phyloP scores from a whole-genome alignment of 2,329 filamentous ascomycete species.

The Emericellopsis atlantica region DNA sequence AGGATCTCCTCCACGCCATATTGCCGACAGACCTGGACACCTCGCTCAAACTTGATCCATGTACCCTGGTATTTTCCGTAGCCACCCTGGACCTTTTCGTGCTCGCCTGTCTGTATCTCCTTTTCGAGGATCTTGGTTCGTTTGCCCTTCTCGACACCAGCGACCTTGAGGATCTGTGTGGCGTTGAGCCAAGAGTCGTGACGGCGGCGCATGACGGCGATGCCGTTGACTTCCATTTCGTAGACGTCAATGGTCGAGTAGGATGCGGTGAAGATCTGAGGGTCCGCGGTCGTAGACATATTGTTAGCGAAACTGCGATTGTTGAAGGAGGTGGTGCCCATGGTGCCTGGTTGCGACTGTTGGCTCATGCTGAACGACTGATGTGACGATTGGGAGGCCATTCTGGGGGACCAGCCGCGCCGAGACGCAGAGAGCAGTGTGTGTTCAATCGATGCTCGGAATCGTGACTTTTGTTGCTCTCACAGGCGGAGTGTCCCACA shows the following conservation, averaged over 20 bases:
- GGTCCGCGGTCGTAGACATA: slow-evolving; percentile 23
- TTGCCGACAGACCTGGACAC: slow-evolving; percentile 78
- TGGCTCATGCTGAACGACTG: slow-evolving; percentile 46
- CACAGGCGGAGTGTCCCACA: too few species aligned
- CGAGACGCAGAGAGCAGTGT: too few species aligned
- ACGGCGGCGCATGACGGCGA: slow-evolving; percentile 92
- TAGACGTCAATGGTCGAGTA: slow-evolving; percentile 96
- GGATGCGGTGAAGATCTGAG: slow-evolving; percentile 59
- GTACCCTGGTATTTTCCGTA: slow-evolving; percentile 99
- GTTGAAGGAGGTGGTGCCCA: slow-evolving; percentile 18
- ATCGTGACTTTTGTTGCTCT: too few species aligned
- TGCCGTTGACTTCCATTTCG: slow-evolving; percentile 91
- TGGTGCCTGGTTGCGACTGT: slow-evolving; percentile 28
- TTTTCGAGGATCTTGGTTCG: slow-evolving; percentile 97
- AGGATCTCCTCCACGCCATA: slow-evolving; percentile 68
- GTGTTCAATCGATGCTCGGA: too few species aligned
- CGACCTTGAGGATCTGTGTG: slow-evolving; percentile 95
- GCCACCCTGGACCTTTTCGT: slow-evolving; percentile 96
- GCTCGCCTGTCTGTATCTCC: slow-evolving; percentile 89
- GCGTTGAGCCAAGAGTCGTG: slow-evolving; percentile 96
- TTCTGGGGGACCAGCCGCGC: too few species aligned
- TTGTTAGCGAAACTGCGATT: slow-evolving; percentile 13
- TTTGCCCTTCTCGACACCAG: slow-evolving; percentile 93
- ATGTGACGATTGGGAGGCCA: slow-evolving; percentile 38
- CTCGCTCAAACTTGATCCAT: slow-evolving; percentile 91